Evolutionary conservation across 192 early-diverging fungal species (phyloP), one percentile per base, ranked within the genome.

Genomic region (Glomus cerebriforme): DNA sequence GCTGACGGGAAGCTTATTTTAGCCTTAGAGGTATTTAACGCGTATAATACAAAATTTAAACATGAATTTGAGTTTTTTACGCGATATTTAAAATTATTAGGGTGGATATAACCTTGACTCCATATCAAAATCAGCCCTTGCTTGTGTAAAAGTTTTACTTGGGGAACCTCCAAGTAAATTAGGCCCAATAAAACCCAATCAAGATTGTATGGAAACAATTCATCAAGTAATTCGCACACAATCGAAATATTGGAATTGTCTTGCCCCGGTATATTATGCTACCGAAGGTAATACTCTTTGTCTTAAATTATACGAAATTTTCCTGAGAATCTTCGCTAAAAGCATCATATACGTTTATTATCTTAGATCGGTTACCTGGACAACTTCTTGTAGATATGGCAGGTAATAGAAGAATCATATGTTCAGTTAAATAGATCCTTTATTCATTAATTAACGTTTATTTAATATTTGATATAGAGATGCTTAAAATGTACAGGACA

Each of bases 21-120:
- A 26, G 91, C 92, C 8, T 79, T 98, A 7, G 97, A 97, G 81
- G 88, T 87, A 80, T n/a, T 22, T 32, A 4, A 83, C 60, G 26
- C 26, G 43, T n/a, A 35, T 60, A 73, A 29, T 78, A 49, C 9
- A 35, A 35, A 54, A 9, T 76, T 54, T 27, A 32, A n/a, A 43
- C 59, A 0, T 29, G 26, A 31, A 29, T 43, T 32, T 63, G 19
- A 12, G 31, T 71, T 70, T 39, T 29, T 6, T 19, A 62, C 22
- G 22, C 17, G 66, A 13, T 26, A 67, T 31, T 34, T 76, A 58
- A 65, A 29, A 26, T 22, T 79, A 72, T 31, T 29, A 90, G 81
- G 96, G 97, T 62, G 97, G 97, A 0, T 96, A 97, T 79, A 95
- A 95, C 67, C 66, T 95, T 26, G 87, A 92, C 19, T 90, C 93